A percentile compares a stretch with the other conserved stretches of the same genome.
phyloP scores from a whole-genome alignment of 441 rosid species.

The Croton setiger region DNA sequence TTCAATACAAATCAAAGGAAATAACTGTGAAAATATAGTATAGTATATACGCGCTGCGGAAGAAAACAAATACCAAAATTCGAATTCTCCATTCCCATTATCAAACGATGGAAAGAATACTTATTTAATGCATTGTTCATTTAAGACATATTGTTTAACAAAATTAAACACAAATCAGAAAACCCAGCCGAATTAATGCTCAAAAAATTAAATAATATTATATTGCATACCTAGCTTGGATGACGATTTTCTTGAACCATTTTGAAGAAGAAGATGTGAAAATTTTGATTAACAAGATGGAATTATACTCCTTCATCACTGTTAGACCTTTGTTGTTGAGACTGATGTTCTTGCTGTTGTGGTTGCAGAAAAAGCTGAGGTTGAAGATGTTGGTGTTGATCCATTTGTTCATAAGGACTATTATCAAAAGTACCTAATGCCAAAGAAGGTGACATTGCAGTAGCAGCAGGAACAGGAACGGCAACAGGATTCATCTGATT shows the following conservation, averaged over 20 bases:
- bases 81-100: too few relatives aligned
- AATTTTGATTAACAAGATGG: conserved; percentile 9
- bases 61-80: too few relatives aligned
- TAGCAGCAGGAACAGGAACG: conserved; percentile 15
- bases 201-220: neutral
- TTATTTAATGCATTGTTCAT: too few relatives aligned
- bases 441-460: conserved; percentile 45
- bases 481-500: conserved; percentile 29
- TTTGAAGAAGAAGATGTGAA: conserved; percentile 6
- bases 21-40: too few relatives aligned
- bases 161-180: too few relatives aligned
- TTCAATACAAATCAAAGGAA: too few relatives aligned
- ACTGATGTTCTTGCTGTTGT: neutral
- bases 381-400: conserved; percentile 3
- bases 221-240: too few relatives aligned
- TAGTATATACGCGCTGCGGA: too few relatives aligned
- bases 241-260: too few relatives aligned
- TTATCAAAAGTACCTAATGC: conserved; percentile 33
- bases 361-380: neutral
- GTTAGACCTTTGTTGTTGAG: neutral
- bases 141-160: too few relatives aligned
- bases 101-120: too few relatives aligned
- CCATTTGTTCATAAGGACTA: conserved; percentile 23
- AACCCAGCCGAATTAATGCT: neutral
- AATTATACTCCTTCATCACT: conserved; percentile 6